Evolutionary conservation across 2,329 filamentous ascomycete genomes (phyloP), one percentile per base, ranked within the genome.

Genomic region (Fulvia fulva): DNA sequence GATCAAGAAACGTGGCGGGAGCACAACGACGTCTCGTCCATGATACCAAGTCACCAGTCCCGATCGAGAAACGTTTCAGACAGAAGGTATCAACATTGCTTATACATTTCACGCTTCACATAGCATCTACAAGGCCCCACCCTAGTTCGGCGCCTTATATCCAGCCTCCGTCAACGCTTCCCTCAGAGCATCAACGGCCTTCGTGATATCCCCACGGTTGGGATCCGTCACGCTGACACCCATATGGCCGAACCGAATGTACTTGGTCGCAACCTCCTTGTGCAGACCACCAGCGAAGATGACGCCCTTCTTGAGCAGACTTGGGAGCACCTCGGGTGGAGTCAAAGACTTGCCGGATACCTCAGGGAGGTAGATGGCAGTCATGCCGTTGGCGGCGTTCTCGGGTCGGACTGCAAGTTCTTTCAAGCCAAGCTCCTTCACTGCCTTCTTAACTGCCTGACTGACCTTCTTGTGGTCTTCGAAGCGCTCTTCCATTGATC

Each of bases 181-280:
- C 77, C 88, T 87, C 66, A 99, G 76, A 46, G 90, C 89, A 66
- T 86, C 80, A 62, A 97, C 81, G 1, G 93, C 94, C 69, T 88
- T 89, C 63, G 95, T 89, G 67, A 97, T 85, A 72, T 99, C 91
- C 53, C 82, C 83, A 63, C 92, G 83, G 62, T 84, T 84, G 26
- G 90, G 83, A 71, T 97, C 90, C 69, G 87, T 90, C 77, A 92
- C 88, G 72, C 89, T 94, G 62, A 97, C 90, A 67, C 94, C 94
- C 94, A 99, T 99, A 75, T 97, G 94, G 45, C 94, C 94, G 70
- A 99, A 94, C 26, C 94, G 86, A 67, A 99, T 89, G 75, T 99
- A 99, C 79, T 90, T 94, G 62, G 89, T 80, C 2, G 90, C 92
- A 74, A 96, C 96, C 74, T 95, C 90, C 82, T 94, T 96, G 81